These are phyloP conservation scores for Penicillium waksmanii DNA, from an alignment of 495 filamentous ascomycete genomes.

Conservation along the genomic window DNA sequence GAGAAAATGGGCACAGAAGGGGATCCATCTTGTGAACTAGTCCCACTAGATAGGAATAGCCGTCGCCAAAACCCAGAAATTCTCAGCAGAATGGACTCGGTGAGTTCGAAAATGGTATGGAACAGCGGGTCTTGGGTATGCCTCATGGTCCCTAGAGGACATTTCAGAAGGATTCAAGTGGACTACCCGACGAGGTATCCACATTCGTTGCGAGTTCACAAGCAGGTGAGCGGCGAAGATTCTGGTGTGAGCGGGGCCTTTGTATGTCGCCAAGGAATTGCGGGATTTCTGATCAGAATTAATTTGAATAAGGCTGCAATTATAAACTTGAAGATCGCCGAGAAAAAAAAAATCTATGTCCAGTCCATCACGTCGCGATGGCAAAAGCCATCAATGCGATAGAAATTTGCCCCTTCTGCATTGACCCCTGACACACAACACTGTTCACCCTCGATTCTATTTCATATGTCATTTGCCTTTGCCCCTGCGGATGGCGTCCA, in stretches of 20 bases:
- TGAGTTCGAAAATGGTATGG: not conserved
- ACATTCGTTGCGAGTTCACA: not conserved
- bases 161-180: not conserved
- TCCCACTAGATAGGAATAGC: not conserved
- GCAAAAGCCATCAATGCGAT: too few relatives aligned
- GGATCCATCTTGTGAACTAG: not conserved
- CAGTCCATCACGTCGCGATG: too few relatives aligned
- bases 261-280: not conserved
- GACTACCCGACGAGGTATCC: not conserved
- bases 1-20: not conserved
- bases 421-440: not conserved
- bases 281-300: too few relatives aligned
- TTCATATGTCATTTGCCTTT: not conserved
- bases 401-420: too few relatives aligned
- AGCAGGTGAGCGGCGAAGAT: not conserved
- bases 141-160: not conserved
- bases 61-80: not conserved
- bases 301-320: too few relatives aligned
- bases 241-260: not conserved
- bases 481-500: not conserved
- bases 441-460: not conserved
- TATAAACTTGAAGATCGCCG: too few relatives aligned
- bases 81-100: not conserved
- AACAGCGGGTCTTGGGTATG: not conserved
- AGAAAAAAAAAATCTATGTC: too few relatives aligned